phyloP scores from a whole-genome alignment of 2,329 filamentous ascomycete genomes.

The Aureobasidium sp. region DNA sequence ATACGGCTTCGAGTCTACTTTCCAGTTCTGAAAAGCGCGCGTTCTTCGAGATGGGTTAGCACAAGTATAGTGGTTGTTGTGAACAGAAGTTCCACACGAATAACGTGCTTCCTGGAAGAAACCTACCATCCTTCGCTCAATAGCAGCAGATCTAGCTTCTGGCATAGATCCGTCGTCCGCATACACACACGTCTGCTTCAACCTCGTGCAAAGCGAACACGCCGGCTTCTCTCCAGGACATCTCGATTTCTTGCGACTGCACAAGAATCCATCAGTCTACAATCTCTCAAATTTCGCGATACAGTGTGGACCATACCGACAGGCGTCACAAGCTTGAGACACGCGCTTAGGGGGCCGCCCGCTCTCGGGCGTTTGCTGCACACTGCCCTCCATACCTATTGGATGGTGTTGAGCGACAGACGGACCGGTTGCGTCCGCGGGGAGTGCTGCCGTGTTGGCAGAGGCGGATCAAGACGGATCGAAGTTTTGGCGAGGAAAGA shows the following conservation, averaged over 20 bases:
- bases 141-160: conserved; percentile 1
- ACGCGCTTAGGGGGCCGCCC: conserved; percentile 11
- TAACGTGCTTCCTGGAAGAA: no score
- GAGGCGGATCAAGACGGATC: no score
- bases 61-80: no score
- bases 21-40: conserved; percentile 11
- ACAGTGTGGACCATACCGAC: no score
- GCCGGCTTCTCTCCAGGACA: conserved; percentile 16
- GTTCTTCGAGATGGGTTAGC: neutral
- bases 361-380: conserved; percentile 11
- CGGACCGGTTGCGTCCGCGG: neutral
- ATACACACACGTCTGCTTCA: conserved; percentile 10
- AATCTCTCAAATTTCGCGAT: no score
- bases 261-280: no score
- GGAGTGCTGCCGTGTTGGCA: no score
- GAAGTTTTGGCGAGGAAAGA: no score
- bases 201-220: conserved; percentile 4
- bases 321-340: conserved; percentile 12
- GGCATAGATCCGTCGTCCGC: conserved; percentile 9
- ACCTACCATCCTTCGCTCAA: conserved; percentile 16
- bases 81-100: no score
- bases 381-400: conserved; percentile 8
- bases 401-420: conserved; percentile 8
- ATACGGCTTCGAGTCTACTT: neutral
- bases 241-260: conserved; percentile 14